Evolutionary conservation across 495 filamentous ascomycete genomes (phyloP).

Genomic region (Xylaria venustula): DNA sequence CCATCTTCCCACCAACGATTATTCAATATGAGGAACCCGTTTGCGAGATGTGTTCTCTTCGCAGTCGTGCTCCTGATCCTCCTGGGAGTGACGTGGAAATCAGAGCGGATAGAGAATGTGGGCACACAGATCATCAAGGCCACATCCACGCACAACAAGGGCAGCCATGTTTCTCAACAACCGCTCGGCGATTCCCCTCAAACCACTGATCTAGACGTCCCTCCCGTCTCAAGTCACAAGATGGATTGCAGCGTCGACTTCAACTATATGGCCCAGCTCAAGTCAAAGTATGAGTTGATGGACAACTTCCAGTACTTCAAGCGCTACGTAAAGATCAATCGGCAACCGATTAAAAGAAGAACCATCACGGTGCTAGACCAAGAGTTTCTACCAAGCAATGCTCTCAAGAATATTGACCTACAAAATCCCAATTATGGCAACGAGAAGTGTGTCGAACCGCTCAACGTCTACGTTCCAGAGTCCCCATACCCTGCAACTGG

Average conservation of each 20-base stretch:
- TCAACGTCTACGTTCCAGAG: conserved; percentile 44
- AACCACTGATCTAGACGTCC: conserved; percentile 20
- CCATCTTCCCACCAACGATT: conserved; percentile 36
- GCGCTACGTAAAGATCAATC: conserved; percentile 47
- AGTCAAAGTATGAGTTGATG: conserved; percentile 44
- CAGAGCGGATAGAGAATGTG: conserved; percentile 39
- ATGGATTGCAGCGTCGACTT: conserved; percentile 49
- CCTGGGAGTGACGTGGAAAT: conserved; percentile 33
- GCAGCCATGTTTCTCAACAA: conserved; percentile 31
- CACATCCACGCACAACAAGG: conserved; percentile 32
- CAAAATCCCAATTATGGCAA: conserved; percentile 33
- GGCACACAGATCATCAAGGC: conserved; percentile 37
- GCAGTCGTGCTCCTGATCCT: conserved; percentile 35
- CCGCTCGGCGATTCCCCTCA: conserved; percentile 24
- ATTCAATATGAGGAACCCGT: conserved; percentile 45
- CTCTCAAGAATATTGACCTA: conserved; percentile 44
- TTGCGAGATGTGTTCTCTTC: conserved; percentile 38
- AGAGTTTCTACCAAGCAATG: conserved; percentile 38
- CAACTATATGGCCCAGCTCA: conserved; percentile 37
- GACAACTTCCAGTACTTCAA: conserved; percentile 52
- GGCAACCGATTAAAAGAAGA: conserved; percentile 42
- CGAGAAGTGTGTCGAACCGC: conserved; percentile 43
- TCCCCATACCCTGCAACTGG: conserved; percentile 47
- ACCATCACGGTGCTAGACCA: conserved; percentile 47
- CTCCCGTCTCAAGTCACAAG: conserved; percentile 18